phyloP scores from a whole-genome alignment of 257 asterid genomes.

The Mitragyna speciosa region DNA sequence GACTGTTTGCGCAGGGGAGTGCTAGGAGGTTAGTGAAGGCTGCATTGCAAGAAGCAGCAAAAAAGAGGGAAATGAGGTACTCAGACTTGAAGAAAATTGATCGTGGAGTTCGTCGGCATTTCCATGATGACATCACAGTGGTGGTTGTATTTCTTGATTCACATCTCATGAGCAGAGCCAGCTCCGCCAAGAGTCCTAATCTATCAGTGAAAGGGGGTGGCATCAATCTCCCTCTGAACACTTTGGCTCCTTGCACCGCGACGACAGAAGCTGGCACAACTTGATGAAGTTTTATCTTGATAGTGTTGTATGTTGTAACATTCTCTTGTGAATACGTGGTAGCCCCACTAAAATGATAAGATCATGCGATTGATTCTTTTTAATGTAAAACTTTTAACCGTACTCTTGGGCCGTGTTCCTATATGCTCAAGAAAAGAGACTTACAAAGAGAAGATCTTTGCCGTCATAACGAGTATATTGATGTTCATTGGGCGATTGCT shows the following conservation, averaged over 20 bases:
- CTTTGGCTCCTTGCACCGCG: conserved; percentile 50
- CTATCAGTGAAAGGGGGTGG: conserved; percentile 74
- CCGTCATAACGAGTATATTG: conserved; percentile 27
- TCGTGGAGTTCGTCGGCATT: conserved; percentile 82
- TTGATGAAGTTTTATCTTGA: conserved; percentile 30
- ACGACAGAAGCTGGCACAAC: conserved; percentile 35
- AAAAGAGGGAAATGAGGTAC: conserved; percentile 93
- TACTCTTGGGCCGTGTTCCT: conserved; percentile 40
- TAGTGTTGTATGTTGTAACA: conserved; percentile 33
- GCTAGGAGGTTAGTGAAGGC: conserved; percentile 77
- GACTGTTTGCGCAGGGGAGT: conserved; percentile 55
- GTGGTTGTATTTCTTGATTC: conserved; percentile 72
- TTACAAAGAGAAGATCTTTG: conserved; percentile 20
- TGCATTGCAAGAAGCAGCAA: conserved; percentile 83
- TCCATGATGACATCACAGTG: conserved; percentile 87
- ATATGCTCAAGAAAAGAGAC: conserved; percentile 31
- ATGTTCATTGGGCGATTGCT: conserved; percentile 21
- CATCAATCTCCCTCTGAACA: conserved; percentile 41
- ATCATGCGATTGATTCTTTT: conserved; percentile 45
- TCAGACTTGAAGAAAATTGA: conserved; percentile 88
- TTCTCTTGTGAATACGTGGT: conserved; percentile 45
- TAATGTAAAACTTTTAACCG: conserved; percentile 42
- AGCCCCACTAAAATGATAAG: conserved; percentile 38
- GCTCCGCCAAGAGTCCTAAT: conserved; percentile 46
- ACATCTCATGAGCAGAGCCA: conserved; percentile 67